These are phyloP conservation scores for Penicillium palitans DNA, from an alignment of 2,329 filamentous ascomycete genomes.

Conservation along the genomic window DNA sequence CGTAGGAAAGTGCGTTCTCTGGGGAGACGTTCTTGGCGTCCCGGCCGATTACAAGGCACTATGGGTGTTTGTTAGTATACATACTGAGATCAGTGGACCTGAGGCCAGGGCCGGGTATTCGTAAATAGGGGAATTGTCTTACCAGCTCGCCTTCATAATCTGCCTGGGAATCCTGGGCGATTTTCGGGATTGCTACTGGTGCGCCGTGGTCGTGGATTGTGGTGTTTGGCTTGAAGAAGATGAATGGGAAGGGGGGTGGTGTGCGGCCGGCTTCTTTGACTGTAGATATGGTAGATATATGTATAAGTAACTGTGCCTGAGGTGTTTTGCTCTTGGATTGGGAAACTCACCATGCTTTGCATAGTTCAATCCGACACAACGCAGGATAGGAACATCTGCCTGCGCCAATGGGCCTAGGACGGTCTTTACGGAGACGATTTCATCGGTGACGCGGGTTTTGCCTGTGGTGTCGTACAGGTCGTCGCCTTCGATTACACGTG, in stretches of 20 bases:
- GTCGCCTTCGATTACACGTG: constrained; percentile 53
- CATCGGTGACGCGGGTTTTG: constrained; percentile 52
- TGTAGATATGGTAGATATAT: constrained; percentile 21
- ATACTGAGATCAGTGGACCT: no score
- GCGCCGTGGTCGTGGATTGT: constrained; percentile 61
- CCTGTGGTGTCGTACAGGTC: constrained; percentile 53
- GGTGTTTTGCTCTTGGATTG: not conserved
- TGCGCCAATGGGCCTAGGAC: constrained; percentile 55
- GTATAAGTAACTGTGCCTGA: not conserved
- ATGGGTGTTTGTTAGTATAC: not conserved
- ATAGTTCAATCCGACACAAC: constrained; percentile 63
- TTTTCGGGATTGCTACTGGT: constrained; percentile 60
- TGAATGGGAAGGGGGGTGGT: constrained; percentile 60
- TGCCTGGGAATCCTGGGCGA: constrained; percentile 62
- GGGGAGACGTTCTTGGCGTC: constrained; percentile 53
- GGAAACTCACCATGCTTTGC: constrained; percentile 52
- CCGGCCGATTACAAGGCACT: constrained; percentile 54
- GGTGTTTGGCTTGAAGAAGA: constrained; percentile 70
- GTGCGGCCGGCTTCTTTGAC: constrained; percentile 55
- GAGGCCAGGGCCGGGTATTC: constrained; percentile 16
- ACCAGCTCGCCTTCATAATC: constrained; percentile 78
- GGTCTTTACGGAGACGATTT: constrained; percentile 49
- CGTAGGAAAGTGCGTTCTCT: constrained; percentile 49
- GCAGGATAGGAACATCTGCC: constrained; percentile 56
- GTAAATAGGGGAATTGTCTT: constrained; percentile 27